These are phyloP conservation scores for Crithidia expoeki DNA, from an alignment of 208 protist genomes.

Conservation along the genomic window DNA sequence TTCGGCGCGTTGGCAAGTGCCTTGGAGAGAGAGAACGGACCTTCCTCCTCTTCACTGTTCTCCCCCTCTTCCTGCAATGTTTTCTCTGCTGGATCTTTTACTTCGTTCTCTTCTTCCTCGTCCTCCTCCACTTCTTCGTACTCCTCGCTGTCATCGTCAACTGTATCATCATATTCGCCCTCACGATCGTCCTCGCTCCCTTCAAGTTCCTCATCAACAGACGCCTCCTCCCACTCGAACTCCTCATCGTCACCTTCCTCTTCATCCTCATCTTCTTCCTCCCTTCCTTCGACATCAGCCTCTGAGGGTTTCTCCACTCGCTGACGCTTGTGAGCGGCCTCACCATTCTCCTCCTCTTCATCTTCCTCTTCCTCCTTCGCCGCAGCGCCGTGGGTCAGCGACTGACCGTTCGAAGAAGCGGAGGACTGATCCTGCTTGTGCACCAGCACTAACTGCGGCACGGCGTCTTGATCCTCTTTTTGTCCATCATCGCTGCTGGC, in stretches of 20 bases:
- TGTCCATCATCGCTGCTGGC: slow-evolving; percentile 39
- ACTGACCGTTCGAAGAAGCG: neutral
- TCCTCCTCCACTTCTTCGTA: slow-evolving; percentile 28
- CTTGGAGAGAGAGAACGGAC: slow-evolving; percentile 28
- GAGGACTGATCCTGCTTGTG: slow-evolving; percentile 12
- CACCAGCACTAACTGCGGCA: slow-evolving; percentile 69
- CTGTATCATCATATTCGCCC: no score
- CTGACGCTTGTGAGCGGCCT: slow-evolving; percentile 5
- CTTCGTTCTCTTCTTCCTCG: slow-evolving; percentile 36
- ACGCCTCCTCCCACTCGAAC: slow-evolving; percentile 29
- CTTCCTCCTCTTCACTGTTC: slow-evolving; percentile 25
- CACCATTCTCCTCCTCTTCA: slow-evolving; percentile 5
- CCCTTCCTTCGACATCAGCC: slow-evolving; percentile 3
- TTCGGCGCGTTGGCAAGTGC: slow-evolving; percentile 20
- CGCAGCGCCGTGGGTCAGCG: neutral
- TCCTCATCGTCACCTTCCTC: slow-evolving; percentile 24
- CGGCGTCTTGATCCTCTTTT: slow-evolving; percentile 48
- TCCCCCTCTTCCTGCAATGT: slow-evolving; percentile 38
- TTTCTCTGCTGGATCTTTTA: slow-evolving; percentile 43
- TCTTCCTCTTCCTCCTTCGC: slow-evolving; percentile 9
- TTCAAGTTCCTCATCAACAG: slow-evolving; percentile 27
- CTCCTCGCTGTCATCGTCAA: slow-evolving; percentile 21
- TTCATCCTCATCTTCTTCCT: slow-evolving; percentile 23
- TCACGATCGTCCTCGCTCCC: slow-evolving; percentile 20
- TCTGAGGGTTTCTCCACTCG: slow-evolving; percentile 1